Evolutionary conservation across 1,139 yeast species (phyloP), one percentile per base, ranked within the genome.

Genomic region (Yamadazyma dendronema): DNA sequence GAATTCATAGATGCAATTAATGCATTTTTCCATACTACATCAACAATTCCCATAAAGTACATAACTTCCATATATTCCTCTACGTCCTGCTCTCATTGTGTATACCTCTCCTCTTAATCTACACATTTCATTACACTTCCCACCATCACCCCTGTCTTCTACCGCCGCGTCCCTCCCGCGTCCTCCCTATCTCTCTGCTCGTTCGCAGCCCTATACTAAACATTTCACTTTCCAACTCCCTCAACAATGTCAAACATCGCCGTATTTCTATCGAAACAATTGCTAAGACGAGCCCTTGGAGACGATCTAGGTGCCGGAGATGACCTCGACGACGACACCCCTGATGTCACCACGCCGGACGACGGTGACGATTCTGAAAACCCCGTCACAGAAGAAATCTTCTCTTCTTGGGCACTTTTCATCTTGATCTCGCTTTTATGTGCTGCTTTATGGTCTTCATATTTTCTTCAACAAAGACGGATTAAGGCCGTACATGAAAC

Each of bases 401-500:
- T 89, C 59, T 84, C 95, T 8, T 87, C 96, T 0, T 94, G 98
- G 99, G 97, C 98, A 0, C 66, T 94, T 28, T 90, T 89, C 61
- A 94, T 94, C 42, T 72, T 92, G 46, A 64, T 94, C 37, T 77
- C 86, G 41, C 71, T 94, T 35, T 68, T 94, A 36, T 85, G 94
- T 46, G 77, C 89, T 8, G 96, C 98, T 0, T 66, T 94, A 36
- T 92, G 97, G 97, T 86, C 96, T 2, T 84, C 95, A 23, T 94
- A 92, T 62, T 92, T 86, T 59, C 68, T 94, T 38, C 96, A 92
- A 55, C 96, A 88, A 54, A 77, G 90, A 50, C 75, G 94, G 48
- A 90, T 94, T 49, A 90, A 88, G 57, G 96, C 96, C 2, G 80
- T 94, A 13, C 99, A 94, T 61, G 99, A 94, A 65, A 92, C 98